Evolutionary conservation across 2,329 filamentous ascomycete species (phyloP).

Genomic region (Ceratocystis huliohia): DNA sequence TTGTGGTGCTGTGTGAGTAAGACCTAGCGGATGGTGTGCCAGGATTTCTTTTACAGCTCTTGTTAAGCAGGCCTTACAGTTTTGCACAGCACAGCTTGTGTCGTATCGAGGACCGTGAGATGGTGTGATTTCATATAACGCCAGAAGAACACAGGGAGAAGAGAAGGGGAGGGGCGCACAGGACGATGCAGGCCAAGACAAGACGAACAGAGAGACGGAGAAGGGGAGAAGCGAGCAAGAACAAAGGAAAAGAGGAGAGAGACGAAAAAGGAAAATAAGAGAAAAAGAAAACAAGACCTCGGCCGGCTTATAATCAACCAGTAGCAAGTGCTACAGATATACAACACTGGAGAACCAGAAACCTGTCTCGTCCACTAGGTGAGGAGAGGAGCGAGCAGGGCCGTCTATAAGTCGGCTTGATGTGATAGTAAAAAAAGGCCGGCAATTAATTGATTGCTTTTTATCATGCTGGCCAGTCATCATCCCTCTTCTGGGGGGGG

Average conservation of each 20-base stretch:
- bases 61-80: neutral
- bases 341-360: neutral
- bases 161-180: neutral
- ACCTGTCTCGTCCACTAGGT: neutral
- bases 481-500: too few species aligned
- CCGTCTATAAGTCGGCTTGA: conserved; percentile 9
- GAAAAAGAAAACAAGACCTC: neutral
- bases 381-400: neutral
- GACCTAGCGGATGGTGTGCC: too few species aligned
- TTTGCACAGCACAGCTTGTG: neutral
- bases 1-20: too few species aligned
- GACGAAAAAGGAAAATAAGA: neutral
- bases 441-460: neutral
- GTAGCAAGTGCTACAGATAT: neutral
- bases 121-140: neutral
- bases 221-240: neutral
- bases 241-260: neutral
- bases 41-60: neutral
- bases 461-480: neutral
- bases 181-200: neutral
- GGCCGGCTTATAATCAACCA: neutral
- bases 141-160: neutral
- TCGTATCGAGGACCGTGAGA: neutral
- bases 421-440: neutral
- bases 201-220: neutral